Evolutionary conservation across 139 green algal species (phyloP).

Genomic region (Auxenochlorella pyrenoidosa): DNA sequence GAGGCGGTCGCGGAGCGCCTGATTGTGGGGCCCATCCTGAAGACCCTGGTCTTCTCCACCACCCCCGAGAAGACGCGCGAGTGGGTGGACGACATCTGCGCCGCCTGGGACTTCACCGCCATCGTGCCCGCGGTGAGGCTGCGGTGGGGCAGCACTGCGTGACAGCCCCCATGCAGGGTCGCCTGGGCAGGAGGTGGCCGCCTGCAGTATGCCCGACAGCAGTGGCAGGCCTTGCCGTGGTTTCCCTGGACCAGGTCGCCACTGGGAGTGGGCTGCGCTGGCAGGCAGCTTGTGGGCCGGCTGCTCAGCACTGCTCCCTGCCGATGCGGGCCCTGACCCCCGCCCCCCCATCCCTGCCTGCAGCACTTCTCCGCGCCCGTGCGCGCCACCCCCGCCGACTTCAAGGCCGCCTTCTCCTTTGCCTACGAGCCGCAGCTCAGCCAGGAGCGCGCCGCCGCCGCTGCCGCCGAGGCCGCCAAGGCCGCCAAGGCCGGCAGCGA

Average conservation of each 20-base stretch:
- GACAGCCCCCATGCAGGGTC: no score
- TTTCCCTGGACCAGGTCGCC: no score
- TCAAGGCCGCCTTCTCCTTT: conserved; percentile 58
- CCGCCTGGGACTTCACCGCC: conserved; percentile 83
- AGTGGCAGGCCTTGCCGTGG: no score
- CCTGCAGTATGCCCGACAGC: neutral
- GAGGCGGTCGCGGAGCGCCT: conserved; percentile 73
- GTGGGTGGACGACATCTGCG: conserved; percentile 87
- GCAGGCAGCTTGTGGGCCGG: no score
- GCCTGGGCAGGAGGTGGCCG: no score
- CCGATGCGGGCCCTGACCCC: no score
- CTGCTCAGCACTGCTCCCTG: no score
- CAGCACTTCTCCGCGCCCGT: conserved; percentile 90
- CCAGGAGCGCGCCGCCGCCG: conserved; percentile 7
- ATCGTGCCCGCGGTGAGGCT: conserved; percentile 81
- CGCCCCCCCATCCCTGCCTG: neutral
- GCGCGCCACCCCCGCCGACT: conserved; percentile 47
- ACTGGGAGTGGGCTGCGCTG: no score
- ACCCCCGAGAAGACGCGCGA: conserved; percentile 37
- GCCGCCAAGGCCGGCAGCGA: neutral
- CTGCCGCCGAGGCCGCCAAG: neutral
- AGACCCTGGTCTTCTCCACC: conserved; percentile 91
- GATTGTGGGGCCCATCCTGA: conserved; percentile 90
- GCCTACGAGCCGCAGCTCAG: conserved; percentile 45
- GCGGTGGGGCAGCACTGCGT: no score